These are phyloP conservation scores for Blastocystis sp. DNA, from an alignment of 352 stramenopile genomes.

Conservation along the genomic window DNA sequence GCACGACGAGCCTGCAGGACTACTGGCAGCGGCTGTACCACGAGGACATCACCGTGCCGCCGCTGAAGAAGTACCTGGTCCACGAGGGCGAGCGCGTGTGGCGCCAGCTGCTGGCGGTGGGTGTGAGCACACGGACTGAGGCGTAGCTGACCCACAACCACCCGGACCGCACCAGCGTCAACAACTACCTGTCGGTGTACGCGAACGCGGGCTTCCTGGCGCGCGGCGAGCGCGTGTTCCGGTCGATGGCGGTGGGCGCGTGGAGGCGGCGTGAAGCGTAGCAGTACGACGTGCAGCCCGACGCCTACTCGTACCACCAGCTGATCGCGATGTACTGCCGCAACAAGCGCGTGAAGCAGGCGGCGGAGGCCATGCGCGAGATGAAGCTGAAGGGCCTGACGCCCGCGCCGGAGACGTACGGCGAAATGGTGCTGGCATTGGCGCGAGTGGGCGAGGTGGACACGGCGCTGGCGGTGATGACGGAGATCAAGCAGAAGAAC, in stretches of 20 bases:
- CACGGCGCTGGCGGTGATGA: constrained; percentile 37
- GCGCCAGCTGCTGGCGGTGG: neutral
- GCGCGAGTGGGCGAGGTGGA: constrained; percentile 24
- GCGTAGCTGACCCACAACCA: neutral
- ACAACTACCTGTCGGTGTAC: constrained; percentile 25
- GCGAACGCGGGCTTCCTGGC: constrained; percentile 16
- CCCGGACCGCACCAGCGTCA: neutral
- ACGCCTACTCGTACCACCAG: constrained; percentile 48
- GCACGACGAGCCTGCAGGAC: neutral
- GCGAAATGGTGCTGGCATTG: constrained; percentile 60
- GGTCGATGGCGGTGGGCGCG: constrained; percentile 9
- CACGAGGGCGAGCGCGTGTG: constrained; percentile 16
- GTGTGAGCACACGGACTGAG: neutral
- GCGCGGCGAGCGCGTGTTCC: neutral
- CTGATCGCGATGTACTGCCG: constrained; percentile 57
- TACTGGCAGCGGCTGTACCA: constrained; percentile 26
- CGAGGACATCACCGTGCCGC: neutral
- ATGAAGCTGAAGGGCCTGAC: constrained; percentile 57
- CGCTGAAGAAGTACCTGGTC: constrained; percentile 8
- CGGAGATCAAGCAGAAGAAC: constrained; percentile 37
- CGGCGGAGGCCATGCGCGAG: constrained; percentile 3
- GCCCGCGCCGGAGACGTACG: constrained; percentile 59
- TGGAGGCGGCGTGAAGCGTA: neutral
- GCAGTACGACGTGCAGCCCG: constrained; percentile 13
- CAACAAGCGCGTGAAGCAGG: constrained; percentile 23